Evolutionary conservation across 2,329 filamentous ascomycete genomes (phyloP), one percentile per base, ranked within the genome.

Genomic region (Pestalotiopsis sp.): DNA sequence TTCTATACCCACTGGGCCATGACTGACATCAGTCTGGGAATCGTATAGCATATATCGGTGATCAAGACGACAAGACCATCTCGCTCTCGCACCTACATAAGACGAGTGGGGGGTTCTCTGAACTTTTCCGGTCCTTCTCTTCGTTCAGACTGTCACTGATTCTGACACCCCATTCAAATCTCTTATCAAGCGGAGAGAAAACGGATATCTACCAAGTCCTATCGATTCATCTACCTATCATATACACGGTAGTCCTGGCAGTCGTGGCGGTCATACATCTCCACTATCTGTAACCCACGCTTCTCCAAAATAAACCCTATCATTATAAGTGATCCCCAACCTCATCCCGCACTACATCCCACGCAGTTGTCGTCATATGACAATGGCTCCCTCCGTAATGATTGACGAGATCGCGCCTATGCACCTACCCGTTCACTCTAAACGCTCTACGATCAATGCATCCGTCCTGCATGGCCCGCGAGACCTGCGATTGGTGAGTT

Each of bases 401-500:
- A 76, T 78, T 75, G 82, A 69, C 27, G 68, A 84, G 74, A 77
- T 76, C 69, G 75, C 78, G 71, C 79, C 82, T 77, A 81, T 81
- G 81, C 83, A 83, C 73, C 76, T 83, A 77, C 80, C 82, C 77
- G 77, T 79, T 69, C 77, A 79, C 72, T 78, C 80, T 25, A 85
- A 85, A 76, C 72, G 77, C 68, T 81, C 80, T 68, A 80, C 80
- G 63, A 82, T 88, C 76, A 83, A 78, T 76, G 86, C 86, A 63
- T 88, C 86, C 67, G 86, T 89, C 69, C 79, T 89, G 75, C 85
- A 89, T 83, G 87, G 87, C 4, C 84, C 86, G 66, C 80, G 82
- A 67, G 87, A 89, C 78, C 77, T 89, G 69, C 84, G 86, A 81
- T 80, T 89, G 82, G 87, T 89, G 80, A 82, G 83, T 78, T 65